Base-by-base conservation (phyloP, 1,284 basidiomycete species). In the Pisolithus thermaeus region DNA sequence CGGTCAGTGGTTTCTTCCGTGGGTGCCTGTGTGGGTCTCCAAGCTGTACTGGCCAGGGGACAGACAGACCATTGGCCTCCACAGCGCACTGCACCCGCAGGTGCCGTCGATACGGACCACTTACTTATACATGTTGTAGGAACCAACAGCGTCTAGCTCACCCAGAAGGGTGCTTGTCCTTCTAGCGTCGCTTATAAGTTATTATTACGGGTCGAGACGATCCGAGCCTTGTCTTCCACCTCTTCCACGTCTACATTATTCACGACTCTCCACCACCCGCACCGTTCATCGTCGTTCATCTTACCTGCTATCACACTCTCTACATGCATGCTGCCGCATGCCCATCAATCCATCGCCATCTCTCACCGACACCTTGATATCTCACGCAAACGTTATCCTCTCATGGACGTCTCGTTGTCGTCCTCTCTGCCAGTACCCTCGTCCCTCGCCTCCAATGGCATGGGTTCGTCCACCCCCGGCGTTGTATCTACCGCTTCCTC, bases 301-400 rank as follows among this genome's bases (percentile, higher is more conserved):
- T 54, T 53, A 47, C 49, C 49, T 54, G 52, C 59, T 52, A 55
- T 53, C 54, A 51, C 32, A 14, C 12, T 35, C 30, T 30, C 32
- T 56, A 61, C 64, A 66, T 66, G 62, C 64, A 55, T 48, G 35
- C 51, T 32, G 52, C 63, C 64, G 52, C 62, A 64, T 67, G 62
- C 58, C 50, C 63, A 56, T 60, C 52, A 46, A 23, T 43, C 46
- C 61, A 54, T 55, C 56, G 53, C 42, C 50, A 44, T 14, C 54
- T 52, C 44, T 62, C 55, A 65, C 39, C 52, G 20, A 50, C 55
- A 58, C 52, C 18, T 9, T 44, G 47, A 39, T 46, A 45, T n/a
- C 54, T 52, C 41, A 48, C 28, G 11, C 12, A 35, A 35, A 14
- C 32, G 32, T 35, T 47, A 54, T 46, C 53, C 56, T 56, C 49